Base-by-base conservation (phyloP, 495 filamentous ascomycete species). In the Lepidopterella palustris region DNA sequence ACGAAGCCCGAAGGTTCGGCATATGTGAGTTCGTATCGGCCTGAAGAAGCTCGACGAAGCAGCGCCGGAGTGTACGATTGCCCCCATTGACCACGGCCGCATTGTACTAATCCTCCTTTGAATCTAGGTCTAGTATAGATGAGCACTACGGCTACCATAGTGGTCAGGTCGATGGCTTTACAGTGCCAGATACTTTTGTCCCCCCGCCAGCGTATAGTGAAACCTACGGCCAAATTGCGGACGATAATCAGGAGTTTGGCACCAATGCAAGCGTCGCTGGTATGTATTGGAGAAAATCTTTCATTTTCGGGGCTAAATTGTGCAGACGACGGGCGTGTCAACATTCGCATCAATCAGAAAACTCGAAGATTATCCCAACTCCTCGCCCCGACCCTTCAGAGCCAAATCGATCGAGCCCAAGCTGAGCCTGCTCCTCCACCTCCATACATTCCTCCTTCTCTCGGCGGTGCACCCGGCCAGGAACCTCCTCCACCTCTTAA, bases 301-400 rank as follows among this genome's bases (percentile, higher is more conserved):
- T 42, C 47, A 18, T 18, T 18, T 29, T 42, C 5, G 23, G 15
- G 9, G 26, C 54, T 67, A 26, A 57, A 25, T n/a, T 8, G 13
- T 42, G n/a, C 56, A 78, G 82, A 79, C 61, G 85, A 88, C 72
- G 87, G 87, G 15, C 84, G 87, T 29, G 77, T 90, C 60, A 80
- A 89, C 62, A 90, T 92, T 73, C 83, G 84, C 57, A 87, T 91
- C 69, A 81, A 83, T 60, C 79, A 88, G 63, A 83, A 82, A 64
- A 81, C 80, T 59, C 71, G 79, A 25, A 77, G 80, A 31, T 67
- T 96, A 0, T 82, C 86, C 8, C 78, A 82, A 28, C 72, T 93
- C 27, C 73, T 91, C 18, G 81, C 78, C 0, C 86, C 88, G 0
- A 81, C 86, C 35, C 70, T 91, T 48, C 74, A 79, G 51, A 78